Base-by-base conservation (phyloP, 2,329 filamentous ascomycete species). In the Nemania diffusa region DNA sequence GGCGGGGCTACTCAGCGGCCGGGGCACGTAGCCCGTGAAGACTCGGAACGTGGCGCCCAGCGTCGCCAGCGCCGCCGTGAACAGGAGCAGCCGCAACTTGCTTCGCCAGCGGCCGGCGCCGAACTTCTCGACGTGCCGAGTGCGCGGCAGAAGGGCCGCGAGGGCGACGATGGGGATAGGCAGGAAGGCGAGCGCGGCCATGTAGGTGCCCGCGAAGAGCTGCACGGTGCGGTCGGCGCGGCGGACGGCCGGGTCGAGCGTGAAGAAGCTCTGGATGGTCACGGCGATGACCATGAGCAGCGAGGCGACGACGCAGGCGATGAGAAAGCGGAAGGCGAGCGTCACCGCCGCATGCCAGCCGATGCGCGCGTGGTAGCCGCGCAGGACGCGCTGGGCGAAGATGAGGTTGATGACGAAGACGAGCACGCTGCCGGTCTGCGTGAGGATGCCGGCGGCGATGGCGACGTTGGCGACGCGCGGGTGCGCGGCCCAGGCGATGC, bases 351-450 rank as follows among this genome's bases (percentile, higher is more conserved):
- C 82, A 69, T 87, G 84, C 92, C 92, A 95, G 65, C 92, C 93
- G 34, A 93, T 76, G 1, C 78, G 75, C 0, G 92, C 92, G 74
- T 94, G 91, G 52, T 88, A 87, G 4, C 91, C 91, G 61, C 93
- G 87, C 20, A 96, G 79, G 27, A 97, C 84, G 52, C 93, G 89
- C 79, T 93, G 92, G 0, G 90, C 81, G 75, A 94, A 92, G 74
- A 96, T 81, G 48, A 97, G 80, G 80, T 97, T 96, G 79, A 93
- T 82, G 73, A 95, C 80, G 78, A 92, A 95, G 27, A 97, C 81
- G 7, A 97, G 79, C 37, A 97, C 77, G 17, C 94, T 88, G 48
- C 92, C 93, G 0, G 91, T 90, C 51, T 89, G 87, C 64, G 92
- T 87, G 73, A 96, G 89, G 74, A 96, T 86, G 70, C 84, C 84